A percentile compares a stretch with the other conserved stretches of the same genome.
These are phyloP conservation scores for Neolentinus lepideus DNA, from an alignment of 1,284 basidiomycete species.

Conservation along the genomic window DNA sequence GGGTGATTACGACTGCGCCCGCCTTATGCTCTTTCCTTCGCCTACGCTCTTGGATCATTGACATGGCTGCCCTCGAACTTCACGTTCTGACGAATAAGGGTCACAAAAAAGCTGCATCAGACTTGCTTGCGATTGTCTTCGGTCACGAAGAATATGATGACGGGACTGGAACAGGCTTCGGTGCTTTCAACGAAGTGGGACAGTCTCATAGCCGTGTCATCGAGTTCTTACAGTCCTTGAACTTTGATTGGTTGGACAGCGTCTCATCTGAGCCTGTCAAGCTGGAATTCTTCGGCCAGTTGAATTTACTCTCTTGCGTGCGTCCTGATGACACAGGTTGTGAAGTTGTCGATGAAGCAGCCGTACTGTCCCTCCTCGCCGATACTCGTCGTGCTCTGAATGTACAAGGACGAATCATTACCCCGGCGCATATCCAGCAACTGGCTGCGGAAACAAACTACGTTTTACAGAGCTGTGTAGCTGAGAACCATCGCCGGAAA, in stretches of 20 bases:
- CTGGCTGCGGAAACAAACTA: slow-evolving; percentile 68
- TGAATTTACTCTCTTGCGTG: slow-evolving; percentile 74
- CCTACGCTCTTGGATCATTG: slow-evolving; percentile 80
- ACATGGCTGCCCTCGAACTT: slow-evolving; percentile 84
- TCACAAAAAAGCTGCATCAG: slow-evolving; percentile 62
- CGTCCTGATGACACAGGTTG: slow-evolving; percentile 69
- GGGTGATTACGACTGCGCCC: slow-evolving; percentile 69
- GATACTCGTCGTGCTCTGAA: slow-evolving; percentile 56
- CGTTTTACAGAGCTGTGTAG: slow-evolving; percentile 74
- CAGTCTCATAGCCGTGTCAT: slow-evolving; percentile 82
- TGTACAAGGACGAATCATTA: slow-evolving; percentile 60
- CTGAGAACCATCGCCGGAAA: slow-evolving; percentile 83
- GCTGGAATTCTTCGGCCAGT: slow-evolving; percentile 61
- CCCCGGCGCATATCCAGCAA: slow-evolving; percentile 56
- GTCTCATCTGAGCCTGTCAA: slow-evolving; percentile 49
- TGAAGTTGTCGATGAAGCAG: slow-evolving; percentile 73
- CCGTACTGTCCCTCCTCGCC: slow-evolving; percentile 62
- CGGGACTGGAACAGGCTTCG: no score
- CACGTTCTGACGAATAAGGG: slow-evolving; percentile 80
- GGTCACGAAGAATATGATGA: slow-evolving; percentile 41
- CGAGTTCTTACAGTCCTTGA: slow-evolving; percentile 80
- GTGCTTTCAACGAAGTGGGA: slow-evolving; percentile 59
- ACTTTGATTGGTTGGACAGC: slow-evolving; percentile 85
- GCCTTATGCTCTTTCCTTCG: slow-evolving; percentile 77
- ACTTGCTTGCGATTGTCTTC: slow-evolving; percentile 72